Conservation (phyloP, 495 filamentous ascomycete genomes). For the Hypoxylon perforatum region DNA sequence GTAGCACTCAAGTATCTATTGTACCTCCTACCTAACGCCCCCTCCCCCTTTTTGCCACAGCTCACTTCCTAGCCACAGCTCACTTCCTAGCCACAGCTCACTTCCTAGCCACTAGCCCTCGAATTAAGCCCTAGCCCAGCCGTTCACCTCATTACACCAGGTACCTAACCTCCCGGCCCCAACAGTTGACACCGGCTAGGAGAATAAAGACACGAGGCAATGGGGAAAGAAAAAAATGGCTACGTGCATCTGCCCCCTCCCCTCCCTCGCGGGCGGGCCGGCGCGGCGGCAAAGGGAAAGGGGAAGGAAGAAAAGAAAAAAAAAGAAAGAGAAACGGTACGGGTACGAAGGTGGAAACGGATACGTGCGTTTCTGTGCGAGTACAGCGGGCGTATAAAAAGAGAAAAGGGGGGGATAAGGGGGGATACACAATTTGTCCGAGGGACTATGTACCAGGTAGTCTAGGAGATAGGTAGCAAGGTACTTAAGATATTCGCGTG, state of each 20-base stretch:
- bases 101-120: no score
- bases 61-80: no score
- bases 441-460: background rate
- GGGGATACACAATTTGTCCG: background rate
- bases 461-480: no score
- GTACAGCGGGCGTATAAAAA: background rate
- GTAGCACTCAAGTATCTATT: no score
- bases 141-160: no score
- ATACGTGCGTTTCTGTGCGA: conserved; percentile 5
- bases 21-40: no score
- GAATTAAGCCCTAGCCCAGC: no score
- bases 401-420: background rate
- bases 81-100: no score
- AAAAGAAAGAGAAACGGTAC: background rate
- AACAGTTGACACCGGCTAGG: no score
- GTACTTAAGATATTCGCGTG: background rate
- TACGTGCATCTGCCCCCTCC: conserved; percentile 11
- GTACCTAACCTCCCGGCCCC: no score
- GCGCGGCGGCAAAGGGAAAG: conserved; percentile 1
- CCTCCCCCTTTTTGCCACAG: no score
- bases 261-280: conserved; percentile 2
- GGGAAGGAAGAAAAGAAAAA: no score
- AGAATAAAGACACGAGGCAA: background rate
- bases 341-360: conserved; percentile 11
- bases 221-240: background rate